These are phyloP conservation scores for Magnaporthiopsis incrustans DNA, from an alignment of 2,329 filamentous ascomycete genomes.

Conservation along the genomic window DNA sequence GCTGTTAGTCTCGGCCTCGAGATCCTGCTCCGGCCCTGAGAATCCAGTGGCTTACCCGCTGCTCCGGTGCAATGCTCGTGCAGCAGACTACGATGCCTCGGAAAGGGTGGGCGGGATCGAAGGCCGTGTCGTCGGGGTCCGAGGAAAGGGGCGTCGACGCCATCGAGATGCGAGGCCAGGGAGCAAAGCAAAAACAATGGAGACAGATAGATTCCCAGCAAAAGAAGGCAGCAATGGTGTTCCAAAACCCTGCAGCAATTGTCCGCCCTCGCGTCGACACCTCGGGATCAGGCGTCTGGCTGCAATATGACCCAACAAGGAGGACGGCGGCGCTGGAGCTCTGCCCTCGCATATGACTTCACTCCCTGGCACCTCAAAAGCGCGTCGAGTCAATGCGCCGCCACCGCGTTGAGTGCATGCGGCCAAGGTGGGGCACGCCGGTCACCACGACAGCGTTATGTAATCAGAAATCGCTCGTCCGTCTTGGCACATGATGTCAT, in stretches of 20 bases:
- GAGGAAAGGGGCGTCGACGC: not conserved
- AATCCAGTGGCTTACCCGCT: conserved; percentile 50
- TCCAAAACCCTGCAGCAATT: not conserved
- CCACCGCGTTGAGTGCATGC: not conserved
- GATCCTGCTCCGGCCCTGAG: conserved; percentile 2
- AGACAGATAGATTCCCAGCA: not conserved
- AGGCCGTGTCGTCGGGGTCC: conserved; percentile 18
- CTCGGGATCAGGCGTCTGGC: not conserved
- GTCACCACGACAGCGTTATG: not conserved
- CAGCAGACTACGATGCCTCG: conserved; percentile 74
- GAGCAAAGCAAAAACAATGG: not conserved
- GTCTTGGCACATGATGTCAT: no score
- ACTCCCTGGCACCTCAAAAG: not conserved
- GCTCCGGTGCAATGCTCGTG: conserved; percentile 73
- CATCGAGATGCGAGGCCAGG: not conserved
- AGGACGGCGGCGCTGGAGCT: not conserved
- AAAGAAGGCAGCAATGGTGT: not conserved
- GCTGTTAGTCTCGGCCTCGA: not conserved
- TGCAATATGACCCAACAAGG: not conserved
- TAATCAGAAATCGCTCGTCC: not conserved
- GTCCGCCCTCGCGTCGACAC: not conserved
- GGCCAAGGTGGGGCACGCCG: no score
- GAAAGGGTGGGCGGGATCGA: conserved; percentile 57
- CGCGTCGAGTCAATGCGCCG: not conserved
- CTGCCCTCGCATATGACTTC: no score